These are phyloP conservation scores for Rhypophila decipiens DNA, from an alignment of 495 filamentous ascomycete genomes.

Conservation along the genomic window DNA sequence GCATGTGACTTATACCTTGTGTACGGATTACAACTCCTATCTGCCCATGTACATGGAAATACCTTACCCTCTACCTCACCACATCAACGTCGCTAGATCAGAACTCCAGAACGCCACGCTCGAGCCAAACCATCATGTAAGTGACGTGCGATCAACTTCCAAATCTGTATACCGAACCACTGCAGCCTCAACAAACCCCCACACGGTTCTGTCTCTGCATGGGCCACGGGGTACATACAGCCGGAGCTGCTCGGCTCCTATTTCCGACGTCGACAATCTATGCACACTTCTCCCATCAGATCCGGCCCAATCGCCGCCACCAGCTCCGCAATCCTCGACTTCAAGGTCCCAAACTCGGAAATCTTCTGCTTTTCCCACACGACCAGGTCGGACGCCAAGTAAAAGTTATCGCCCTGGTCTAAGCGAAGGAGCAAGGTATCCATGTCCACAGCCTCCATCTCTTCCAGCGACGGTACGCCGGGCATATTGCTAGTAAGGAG, in stretches of 20 bases:
- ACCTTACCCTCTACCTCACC: no score
- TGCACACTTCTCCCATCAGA: slow-evolving; percentile 49
- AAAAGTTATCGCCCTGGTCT: slow-evolving; percentile 20
- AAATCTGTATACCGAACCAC: slow-evolving; percentile 11
- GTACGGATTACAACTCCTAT: no score
- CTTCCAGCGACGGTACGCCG: slow-evolving; percentile 59
- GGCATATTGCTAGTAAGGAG: slow-evolving; percentile 70
- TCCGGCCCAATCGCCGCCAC: slow-evolving; percentile 70
- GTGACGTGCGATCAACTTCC: slow-evolving; percentile 16
- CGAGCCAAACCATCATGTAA: slow-evolving; percentile 11
- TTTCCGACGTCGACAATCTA: slow-evolving; percentile 24
- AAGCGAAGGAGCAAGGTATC: slow-evolving; percentile 42
- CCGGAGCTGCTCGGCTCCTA: neutral
- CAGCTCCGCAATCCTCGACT: slow-evolving; percentile 66
- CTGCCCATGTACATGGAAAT: no score
- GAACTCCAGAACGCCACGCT: no score
- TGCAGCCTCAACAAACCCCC: neutral
- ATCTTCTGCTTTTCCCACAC: slow-evolving; percentile 59
- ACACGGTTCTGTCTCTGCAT: no score
- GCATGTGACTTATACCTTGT: no score
- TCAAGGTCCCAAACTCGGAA: slow-evolving; percentile 46
- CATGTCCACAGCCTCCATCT: slow-evolving; percentile 59
- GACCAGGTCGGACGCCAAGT: slow-evolving; percentile 48
- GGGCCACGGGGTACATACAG: no score
- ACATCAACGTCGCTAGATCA: no score